These are phyloP conservation scores for Lanmaoa rubissima DNA, from an alignment of 768 basidiomycete genomes.

Conservation along the genomic window DNA sequence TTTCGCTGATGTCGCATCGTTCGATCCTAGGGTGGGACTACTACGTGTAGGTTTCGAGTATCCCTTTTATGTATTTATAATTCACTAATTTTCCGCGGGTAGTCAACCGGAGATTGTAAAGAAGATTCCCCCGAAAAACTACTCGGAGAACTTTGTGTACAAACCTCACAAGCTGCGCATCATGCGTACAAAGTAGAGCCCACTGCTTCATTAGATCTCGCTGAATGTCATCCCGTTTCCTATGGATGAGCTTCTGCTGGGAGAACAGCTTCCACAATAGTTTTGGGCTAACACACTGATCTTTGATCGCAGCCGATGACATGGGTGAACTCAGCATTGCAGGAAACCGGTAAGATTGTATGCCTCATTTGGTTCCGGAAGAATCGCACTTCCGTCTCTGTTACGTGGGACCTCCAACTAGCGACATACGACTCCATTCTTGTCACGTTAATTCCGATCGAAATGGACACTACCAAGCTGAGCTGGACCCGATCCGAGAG, in stretches of 20 bases:
- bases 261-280: too few relatives aligned
- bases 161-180: conserved; percentile 76
- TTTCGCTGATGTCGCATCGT: not conserved
- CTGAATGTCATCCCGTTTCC: not conserved
- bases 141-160: conserved; percentile 90
- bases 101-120: conserved; percentile 61
- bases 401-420: not conserved
- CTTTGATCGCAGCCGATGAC: not conserved
- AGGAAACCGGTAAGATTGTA: not conserved
- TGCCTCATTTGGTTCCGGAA: not conserved
- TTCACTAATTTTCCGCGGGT: conserved; percentile 5
- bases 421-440: not conserved
- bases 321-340: too few relatives aligned
- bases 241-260: not conserved
- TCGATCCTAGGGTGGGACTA: conserved; percentile 81
- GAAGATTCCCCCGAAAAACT: conserved; percentile 82
- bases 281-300: not conserved
- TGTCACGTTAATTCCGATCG: not conserved
- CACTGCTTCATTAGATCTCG: conserved; percentile 2
- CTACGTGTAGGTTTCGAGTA: conserved; percentile 63
- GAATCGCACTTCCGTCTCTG: too few relatives aligned
- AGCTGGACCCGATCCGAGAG: not conserved
- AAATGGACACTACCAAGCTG: not conserved
- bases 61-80: conserved; percentile 2
- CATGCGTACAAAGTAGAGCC: conserved; percentile 82